Base-by-base conservation (phyloP, 495 filamentous ascomycete genomes). In the Neurospora sp. region DNA sequence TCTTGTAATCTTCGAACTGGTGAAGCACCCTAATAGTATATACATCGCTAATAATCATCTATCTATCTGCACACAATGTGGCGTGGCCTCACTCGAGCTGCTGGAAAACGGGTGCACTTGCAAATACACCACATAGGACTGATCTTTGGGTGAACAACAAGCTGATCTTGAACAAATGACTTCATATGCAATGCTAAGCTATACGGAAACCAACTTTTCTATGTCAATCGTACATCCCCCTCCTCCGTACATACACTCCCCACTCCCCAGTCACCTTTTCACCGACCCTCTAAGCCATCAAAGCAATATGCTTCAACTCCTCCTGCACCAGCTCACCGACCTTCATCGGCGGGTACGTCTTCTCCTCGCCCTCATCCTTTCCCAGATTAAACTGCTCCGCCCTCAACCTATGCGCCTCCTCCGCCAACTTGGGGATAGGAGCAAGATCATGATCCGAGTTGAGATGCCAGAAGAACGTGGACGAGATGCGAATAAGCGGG, bases 391-490 rank as follows among this genome's bases (percentile, higher is more conserved):
- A 79, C 76, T 83, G 81, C 71, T 83, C 78, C 8, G 79, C 82
- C 17, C 84, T 73, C 39, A 86, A 73, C 42, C 74, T 73, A 31
- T 72, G 72, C 9, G 84, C 84, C 71, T 75, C 75, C 42, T 76
- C 78, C 8, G 76, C 82, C 16, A 85, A 74, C 70, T 42, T 72
- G 0, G 83, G 79, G 22, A 85, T 78, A n/a, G 85, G 85, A 42
- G 75, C 73, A 8, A 86, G 71, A 41, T 86, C 83, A 71, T 78
- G 80, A 59, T 86, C 85, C 22, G 82, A 84, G 53, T 80, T 80
- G 38, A 86, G 76, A 53, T 86, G 84, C 83, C 84, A 86, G 75
- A 86, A 86, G 73, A 85, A 84, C 10, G 85, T 86, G 16, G 81
- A 83, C 72, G 80, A 82, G 71, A 86, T 86, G 8, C 85, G 76